Base-by-base conservation (phyloP, 495 filamentous ascomycete species). In the Lasiosphaeriaceae sp. region DNA sequence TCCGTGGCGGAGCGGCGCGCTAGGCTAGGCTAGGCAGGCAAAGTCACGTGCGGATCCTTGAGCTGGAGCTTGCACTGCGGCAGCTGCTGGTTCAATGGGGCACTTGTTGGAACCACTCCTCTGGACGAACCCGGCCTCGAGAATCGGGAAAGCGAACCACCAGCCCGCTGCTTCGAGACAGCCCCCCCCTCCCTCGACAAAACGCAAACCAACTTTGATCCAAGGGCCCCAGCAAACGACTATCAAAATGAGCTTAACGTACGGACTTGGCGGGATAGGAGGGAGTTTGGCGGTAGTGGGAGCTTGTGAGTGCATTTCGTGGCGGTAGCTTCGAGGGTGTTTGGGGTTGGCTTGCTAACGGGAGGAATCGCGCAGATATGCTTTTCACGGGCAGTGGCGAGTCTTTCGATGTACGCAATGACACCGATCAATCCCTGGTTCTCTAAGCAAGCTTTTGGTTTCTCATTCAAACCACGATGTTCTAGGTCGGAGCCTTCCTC, bases 381-480 rank as follows among this genome's bases (percentile, higher is more conserved):
- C 88, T 99, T 57, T 96, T 99, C 69, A 93, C 91, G 63, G 92
- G 90, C 51, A 90, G 92, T 66, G 94, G 95, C 59, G 95, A 99
- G 82, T 79, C 85, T 35, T 99, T 97, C 75, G 96, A 99, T 77
- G 94, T 96, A 86, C 51, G 86, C 70, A 48, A 12, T 34, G 31
- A n/a, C n/a, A n/a, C 50, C 19, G 8, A 17, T 31, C 49, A 46
- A 54, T 14, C 60, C 26, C 26, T 9, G 50, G 58, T 24, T 11
- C n/a, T 24, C 35, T 19, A 26, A 17, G 11, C 17, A 24, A 43
- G 26, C 26, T 56, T 7, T 9, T 44, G n/a, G 43, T 44, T 66
- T 43, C 66, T 75, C 49, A 77, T n/a, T n/a, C 58, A 56, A 49
- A 52, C 23, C 60, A 90, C 95, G 82, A 78, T 82, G 48, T 95